These are phyloP conservation scores for Cerrena zonata DNA, from an alignment of 1,284 basidiomycete genomes.

Conservation along the genomic window DNA sequence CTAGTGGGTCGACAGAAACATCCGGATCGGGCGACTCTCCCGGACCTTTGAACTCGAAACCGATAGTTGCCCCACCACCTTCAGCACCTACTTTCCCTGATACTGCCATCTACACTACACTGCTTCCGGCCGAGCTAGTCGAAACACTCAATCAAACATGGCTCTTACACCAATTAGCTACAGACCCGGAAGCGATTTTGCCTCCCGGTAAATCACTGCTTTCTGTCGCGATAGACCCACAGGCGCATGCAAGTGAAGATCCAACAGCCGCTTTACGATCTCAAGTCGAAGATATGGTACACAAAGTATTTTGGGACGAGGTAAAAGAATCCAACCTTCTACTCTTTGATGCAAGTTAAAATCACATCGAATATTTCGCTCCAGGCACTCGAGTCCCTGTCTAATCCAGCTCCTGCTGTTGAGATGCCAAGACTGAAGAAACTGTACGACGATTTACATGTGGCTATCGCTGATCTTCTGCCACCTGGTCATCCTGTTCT, in stretches of 20 bases:
- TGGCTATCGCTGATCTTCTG: conserved; percentile 47
- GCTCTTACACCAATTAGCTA: conserved; percentile 59
- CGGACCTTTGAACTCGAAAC: background rate
- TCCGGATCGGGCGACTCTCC: background rate
- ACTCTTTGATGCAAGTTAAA: conserved; percentile 1
- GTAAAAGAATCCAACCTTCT: conserved; percentile 31
- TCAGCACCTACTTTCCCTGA: conserved; percentile 25
- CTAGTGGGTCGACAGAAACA: background rate
- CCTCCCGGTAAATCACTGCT: conserved; percentile 65
- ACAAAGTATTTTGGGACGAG: conserved; percentile 68
- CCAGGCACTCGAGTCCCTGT: conserved; percentile 40
- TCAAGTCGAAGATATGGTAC: conserved; percentile 49
- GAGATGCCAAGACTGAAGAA: conserved; percentile 47
- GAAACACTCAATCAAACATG: conserved; percentile 51
- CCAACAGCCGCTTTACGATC: conserved; percentile 34
- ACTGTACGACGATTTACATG: conserved; percentile 49
- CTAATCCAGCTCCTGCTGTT: conserved; percentile 37
- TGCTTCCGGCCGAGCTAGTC: conserved; percentile 49
- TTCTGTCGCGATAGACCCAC: conserved; percentile 48
- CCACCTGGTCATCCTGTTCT: conserved; percentile 46
- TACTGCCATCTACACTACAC: conserved; percentile 22
- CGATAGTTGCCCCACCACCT: conserved; percentile 25
- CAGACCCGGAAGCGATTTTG: conserved; percentile 49
- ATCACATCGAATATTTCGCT: too few relatives aligned
- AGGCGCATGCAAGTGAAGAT: conserved; percentile 20